Percentiles rank a stretch among this genome's conserved stretches.
Conservation (phyloP, 768 basidiomycete genomes). For the Pisolithus orientalis region DNA sequence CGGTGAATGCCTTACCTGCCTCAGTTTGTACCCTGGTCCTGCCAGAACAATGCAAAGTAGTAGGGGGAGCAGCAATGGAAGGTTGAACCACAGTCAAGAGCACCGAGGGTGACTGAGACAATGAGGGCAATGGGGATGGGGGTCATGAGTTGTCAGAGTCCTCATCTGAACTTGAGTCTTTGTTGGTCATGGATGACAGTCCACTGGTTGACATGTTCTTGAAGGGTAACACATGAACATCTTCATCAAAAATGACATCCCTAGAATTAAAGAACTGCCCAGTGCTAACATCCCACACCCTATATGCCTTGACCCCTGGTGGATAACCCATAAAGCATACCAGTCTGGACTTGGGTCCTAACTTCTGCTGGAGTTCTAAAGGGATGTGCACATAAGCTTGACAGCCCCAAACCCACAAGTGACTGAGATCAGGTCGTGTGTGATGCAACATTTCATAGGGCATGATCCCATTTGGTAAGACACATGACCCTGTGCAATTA, state of each 20-base stretch:
- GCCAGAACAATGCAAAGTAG: neutral
- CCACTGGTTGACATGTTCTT: too few relatives aligned
- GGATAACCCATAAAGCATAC: neutral
- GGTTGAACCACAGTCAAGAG: too few relatives aligned
- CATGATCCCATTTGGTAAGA: too few relatives aligned
- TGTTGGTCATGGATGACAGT: neutral
- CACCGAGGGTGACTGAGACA: too few relatives aligned
- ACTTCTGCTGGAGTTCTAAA: too few relatives aligned
- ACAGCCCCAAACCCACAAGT: too few relatives aligned
- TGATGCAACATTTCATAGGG: too few relatives aligned
- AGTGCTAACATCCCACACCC: neutral
- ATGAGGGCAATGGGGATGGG: neutral
- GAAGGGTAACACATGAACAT: neutral
- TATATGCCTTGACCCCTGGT: neutral
- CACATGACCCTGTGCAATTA: too few relatives aligned
- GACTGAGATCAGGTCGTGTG: too few relatives aligned
- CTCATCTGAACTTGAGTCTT: neutral
- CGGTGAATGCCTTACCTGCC: neutral
- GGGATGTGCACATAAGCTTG: too few relatives aligned
- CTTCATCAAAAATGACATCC: slow-evolving; percentile 1
- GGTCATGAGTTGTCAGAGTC: neutral
- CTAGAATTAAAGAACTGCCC: neutral
- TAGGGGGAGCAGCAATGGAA: neutral
- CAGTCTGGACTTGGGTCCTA: too few relatives aligned
- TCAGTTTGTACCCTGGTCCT: neutral